A percentile compares a stretch with the other conserved stretches of the same genome.
Evolutionary conservation across 108 stramenopile genomes (phyloP).

Genomic region (Parmales sp.): DNA sequence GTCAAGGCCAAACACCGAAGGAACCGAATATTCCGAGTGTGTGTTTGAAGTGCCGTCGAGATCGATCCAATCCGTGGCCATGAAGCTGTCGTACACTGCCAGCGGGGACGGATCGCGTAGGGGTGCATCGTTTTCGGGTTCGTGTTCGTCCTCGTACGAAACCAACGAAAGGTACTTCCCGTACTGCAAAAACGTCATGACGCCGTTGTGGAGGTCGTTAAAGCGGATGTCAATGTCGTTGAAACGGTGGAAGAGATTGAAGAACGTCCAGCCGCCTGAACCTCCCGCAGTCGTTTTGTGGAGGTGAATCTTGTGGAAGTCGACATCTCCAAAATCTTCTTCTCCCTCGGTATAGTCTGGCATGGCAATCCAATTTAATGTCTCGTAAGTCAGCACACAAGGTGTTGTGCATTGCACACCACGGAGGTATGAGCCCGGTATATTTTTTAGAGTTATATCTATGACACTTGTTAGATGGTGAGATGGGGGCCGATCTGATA

Average conservation of each 20-base stretch:
- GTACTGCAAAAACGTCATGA: constrained; percentile 55
- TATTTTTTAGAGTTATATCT: too few species aligned
- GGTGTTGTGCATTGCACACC: too few species aligned
- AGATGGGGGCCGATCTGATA: too few species aligned
- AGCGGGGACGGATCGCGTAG: too few species aligned
- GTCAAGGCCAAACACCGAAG: constrained; percentile 55
- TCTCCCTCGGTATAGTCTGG: neutral
- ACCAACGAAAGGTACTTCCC: constrained; percentile 44
- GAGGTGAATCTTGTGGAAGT: neutral
- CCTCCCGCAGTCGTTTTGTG: neutral
- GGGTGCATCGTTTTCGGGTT: too few species aligned
- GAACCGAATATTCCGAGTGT: constrained; percentile 51
- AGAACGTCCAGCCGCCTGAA: constrained; percentile 19
- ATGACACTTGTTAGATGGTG: too few species aligned
- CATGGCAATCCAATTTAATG: too few species aligned
- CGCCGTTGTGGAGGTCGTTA: constrained; percentile 66
- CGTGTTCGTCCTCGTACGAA: constrained; percentile 54
- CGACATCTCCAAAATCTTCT: neutral
- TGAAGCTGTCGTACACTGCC: constrained; percentile 69
- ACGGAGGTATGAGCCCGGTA: too few species aligned
- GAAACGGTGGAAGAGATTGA: constrained; percentile 42
- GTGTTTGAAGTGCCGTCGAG: constrained; percentile 28
- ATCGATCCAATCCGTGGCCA: constrained; percentile 42
- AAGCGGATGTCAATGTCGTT: constrained; percentile 54
- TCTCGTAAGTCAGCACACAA: too few species aligned